phyloP scores from a whole-genome alignment of 176 grass and related monocot genomes.

The Calamus simplicifolius region DNA sequence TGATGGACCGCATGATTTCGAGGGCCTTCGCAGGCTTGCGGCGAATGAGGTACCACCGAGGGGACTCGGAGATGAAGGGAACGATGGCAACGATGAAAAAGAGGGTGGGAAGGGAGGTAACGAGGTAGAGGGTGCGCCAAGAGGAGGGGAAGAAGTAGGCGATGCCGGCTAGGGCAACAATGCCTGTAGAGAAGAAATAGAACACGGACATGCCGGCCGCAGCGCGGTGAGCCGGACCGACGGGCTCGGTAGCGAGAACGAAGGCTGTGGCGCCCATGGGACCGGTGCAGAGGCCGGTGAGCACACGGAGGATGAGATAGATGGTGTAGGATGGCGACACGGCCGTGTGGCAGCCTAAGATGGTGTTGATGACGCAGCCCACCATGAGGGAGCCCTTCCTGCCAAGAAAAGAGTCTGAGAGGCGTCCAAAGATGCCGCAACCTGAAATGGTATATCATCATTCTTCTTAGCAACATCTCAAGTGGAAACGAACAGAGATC shows the following conservation, averaged over 20 bases:
- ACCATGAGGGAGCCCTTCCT: slow-evolving; percentile 42
- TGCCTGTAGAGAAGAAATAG: slow-evolving; percentile 90
- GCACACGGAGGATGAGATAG: slow-evolving; percentile 52
- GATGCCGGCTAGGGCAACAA: slow-evolving; percentile 44
- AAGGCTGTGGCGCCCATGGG: slow-evolving; percentile 69
- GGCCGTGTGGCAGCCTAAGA: slow-evolving; percentile 73
- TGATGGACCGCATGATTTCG: slow-evolving; percentile 39
- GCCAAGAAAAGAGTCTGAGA: slow-evolving; percentile 74
- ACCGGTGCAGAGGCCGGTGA: slow-evolving; percentile 82
- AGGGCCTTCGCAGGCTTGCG: slow-evolving; percentile 36
- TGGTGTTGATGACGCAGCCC: slow-evolving; percentile 54
- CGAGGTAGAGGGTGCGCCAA: slow-evolving; percentile 64
- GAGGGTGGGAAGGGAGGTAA: slow-evolving; percentile 62
- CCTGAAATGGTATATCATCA: slow-evolving; percentile 21
- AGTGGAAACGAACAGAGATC: too few species aligned
- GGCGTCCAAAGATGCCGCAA: slow-evolving; percentile 71
- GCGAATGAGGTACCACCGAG: slow-evolving; percentile 83
- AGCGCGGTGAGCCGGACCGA: slow-evolving; percentile 44
- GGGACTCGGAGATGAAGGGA: slow-evolving; percentile 70
- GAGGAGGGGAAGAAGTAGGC: slow-evolving; percentile 49
- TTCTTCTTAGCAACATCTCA: too few species aligned
- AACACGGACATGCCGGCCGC: slow-evolving; percentile 63
- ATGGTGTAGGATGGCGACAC: slow-evolving; percentile 42
- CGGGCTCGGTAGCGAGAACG: slow-evolving; percentile 82
- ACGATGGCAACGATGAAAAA: slow-evolving; percentile 36